These are phyloP conservation scores for Gymnopilus dilepis DNA, from an alignment of 768 basidiomycete species.

Conservation along the genomic window DNA sequence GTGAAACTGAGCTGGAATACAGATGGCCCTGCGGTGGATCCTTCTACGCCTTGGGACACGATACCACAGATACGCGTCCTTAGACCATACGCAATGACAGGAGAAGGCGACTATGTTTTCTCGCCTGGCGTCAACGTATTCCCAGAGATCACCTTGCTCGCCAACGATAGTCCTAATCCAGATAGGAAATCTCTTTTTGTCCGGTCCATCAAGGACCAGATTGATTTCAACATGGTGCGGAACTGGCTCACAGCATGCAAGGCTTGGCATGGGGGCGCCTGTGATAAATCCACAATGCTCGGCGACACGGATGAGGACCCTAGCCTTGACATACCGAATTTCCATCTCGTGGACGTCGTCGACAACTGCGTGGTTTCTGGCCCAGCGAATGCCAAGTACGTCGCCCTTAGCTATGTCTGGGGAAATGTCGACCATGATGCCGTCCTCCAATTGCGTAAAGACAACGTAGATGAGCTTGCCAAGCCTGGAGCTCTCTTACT, in stretches of 20 bases:
- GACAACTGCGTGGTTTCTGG: neutral
- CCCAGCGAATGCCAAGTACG: neutral
- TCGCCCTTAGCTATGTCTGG: slow-evolving; percentile 14
- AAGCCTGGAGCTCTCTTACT: slow-evolving; percentile 7
- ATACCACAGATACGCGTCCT: neutral
- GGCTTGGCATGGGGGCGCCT: slow-evolving; percentile 1
- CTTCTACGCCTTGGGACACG: no score
- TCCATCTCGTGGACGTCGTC: neutral
- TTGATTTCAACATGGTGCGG: neutral
- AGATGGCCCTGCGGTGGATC: no score
- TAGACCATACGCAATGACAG: neutral
- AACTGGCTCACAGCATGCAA: neutral
- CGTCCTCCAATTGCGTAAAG: slow-evolving; percentile 5
- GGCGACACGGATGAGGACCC: slow-evolving; percentile 5
- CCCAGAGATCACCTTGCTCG: slow-evolving; percentile 14
- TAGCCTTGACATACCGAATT: neutral
- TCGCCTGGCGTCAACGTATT: neutral
- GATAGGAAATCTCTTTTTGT: neutral
- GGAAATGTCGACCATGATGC: neutral
- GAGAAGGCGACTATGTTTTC: neutral
- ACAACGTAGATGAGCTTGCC: slow-evolving; percentile 1
- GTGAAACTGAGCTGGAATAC: slow-evolving; percentile 3
- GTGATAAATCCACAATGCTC: neutral
- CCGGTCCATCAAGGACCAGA: slow-evolving; percentile 8
- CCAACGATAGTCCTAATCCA: slow-evolving; percentile 14